Percentiles rank a stretch among this genome's conserved stretches.
Conservation (phyloP, 2,329 filamentous ascomycete genomes). For the Paracoccidioides lutzii region DNA sequence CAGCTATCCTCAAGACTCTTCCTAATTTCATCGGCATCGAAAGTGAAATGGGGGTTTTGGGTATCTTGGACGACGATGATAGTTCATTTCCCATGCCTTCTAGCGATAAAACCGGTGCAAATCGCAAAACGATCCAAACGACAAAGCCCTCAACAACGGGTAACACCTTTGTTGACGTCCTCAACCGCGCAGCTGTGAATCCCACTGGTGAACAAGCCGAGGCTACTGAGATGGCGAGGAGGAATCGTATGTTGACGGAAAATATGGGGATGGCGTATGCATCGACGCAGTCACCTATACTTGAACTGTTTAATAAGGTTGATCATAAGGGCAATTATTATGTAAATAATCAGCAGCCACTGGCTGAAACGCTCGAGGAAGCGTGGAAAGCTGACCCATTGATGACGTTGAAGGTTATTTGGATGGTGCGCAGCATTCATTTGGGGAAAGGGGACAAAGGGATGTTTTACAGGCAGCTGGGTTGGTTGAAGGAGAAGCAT, state of each 20-base stretch:
- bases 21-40: neutral
- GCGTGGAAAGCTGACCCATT: slow-evolving; percentile 40
- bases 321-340: slow-evolving; percentile 27
- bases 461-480: slow-evolving; percentile 41
- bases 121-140: neutral
- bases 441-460: slow-evolving; percentile 41
- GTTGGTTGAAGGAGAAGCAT: slow-evolving; percentile 45
- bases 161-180: neutral
- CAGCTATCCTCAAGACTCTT: slow-evolving; percentile 2
- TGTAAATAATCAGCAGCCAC: slow-evolving; percentile 9
- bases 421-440: slow-evolving; percentile 49
- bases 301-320: slow-evolving; percentile 40
- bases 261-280: slow-evolving; percentile 16
- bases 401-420: slow-evolving; percentile 46
- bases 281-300: slow-evolving; percentile 35
- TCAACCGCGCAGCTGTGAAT: neutral
- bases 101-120: too few species aligned
- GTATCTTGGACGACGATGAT: slow-evolving; percentile 40
- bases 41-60: slow-evolving; percentile 28
- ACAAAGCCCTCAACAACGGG: neutral
- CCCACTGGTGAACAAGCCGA: neutral
- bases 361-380: slow-evolving; percentile 32
- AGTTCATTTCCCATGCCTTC: too few species aligned
- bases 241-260: slow-evolving; percentile 1
- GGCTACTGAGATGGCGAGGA: neutral